Base-by-base conservation (phyloP, 805 yeast genomes). In the Debaryomyces maramus region DNA sequence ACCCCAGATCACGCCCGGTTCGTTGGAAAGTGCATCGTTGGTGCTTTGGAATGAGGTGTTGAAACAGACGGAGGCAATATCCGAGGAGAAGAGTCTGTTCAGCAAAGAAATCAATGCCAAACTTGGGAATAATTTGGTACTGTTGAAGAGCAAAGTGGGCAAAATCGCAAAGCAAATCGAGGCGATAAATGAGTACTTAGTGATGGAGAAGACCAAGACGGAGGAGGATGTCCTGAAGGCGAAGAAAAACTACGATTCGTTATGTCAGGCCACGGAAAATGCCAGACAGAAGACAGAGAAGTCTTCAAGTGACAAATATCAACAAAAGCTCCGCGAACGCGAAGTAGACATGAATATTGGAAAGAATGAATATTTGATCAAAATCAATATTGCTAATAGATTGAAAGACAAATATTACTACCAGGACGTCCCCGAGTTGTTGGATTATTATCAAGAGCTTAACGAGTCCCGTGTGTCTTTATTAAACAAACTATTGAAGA, bases 1-100 rank as follows among this genome's bases (percentile, higher is more conserved):
- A 13, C 99, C 99, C 0, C 76, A 81, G 30, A 77, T 87, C 31
- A 93, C 99, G 0, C 98, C 99, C 0, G 99, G 99, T 0, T 88
- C 97, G 0, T 69, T 91, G 36, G 98, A 93, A 57, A 76, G 86
- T 47, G 96, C 97, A 0, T 73, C 86, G 11, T 65, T 90, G 46
- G 95, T 87, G 9, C 78, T 95, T 1, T 91, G 99, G 99, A 88
- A 78, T 32, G 95, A 88, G 47, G 77, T 90, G 5, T 73, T 91
- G 43, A 74, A 85, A 3, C 93, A 88, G 55, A 87, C 96, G 1
- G 97, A 90, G 61, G 67, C 74, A 17, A 77, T 86, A 27, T 83
- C 96, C 26, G 77, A 73, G 38, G 95, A 86, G 50, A 81, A 80
- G 50, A 57, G 60, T 18, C 63, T 73, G 36, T 72, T 90, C 34